These are phyloP conservation scores for Leptosphaerulina australis DNA, from an alignment of 2,329 filamentous ascomycete genomes.

Conservation along the genomic window DNA sequence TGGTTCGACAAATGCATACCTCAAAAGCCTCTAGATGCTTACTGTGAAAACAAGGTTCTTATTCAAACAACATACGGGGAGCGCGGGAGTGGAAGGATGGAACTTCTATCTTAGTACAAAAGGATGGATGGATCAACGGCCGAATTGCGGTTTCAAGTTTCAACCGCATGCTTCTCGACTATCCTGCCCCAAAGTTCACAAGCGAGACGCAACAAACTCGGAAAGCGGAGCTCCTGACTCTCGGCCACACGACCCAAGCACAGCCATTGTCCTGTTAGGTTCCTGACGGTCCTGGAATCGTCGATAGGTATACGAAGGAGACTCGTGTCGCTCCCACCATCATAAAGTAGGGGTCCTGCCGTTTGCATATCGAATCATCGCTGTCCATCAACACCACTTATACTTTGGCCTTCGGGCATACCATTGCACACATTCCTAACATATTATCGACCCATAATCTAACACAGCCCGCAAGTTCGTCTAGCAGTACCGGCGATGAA, in stretches of 20 bases:
- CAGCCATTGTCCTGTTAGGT: constrained; percentile 23
- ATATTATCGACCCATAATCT: constrained; percentile 7
- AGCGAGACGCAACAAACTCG: constrained; percentile 28
- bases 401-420: constrained; percentile 12
- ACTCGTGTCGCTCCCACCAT: constrained; percentile 20
- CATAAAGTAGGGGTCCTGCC: constrained; percentile 16
- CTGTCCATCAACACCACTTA: neutral
- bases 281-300: constrained; percentile 30
- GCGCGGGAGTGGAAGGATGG: constrained; percentile 20
- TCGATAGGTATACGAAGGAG: constrained; percentile 30
- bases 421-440: constrained; percentile 17
- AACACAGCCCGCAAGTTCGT: constrained; percentile 2
- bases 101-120: constrained; percentile 17
- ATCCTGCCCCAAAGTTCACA: constrained; percentile 26
- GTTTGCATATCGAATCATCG: neutral
- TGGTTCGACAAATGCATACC: constrained; percentile 30
- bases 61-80: constrained; percentile 19
- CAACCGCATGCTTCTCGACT: constrained; percentile 29
- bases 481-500: constrained; percentile 27
- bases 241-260: constrained; percentile 24
- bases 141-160: constrained; percentile 27
- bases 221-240: constrained; percentile 22
- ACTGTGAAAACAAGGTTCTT: constrained; percentile 12
- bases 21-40: constrained; percentile 4
- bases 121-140: constrained; percentile 24